phyloP scores from a whole-genome alignment of 306 rosid genomes.

The Cucumis melo region DNA sequence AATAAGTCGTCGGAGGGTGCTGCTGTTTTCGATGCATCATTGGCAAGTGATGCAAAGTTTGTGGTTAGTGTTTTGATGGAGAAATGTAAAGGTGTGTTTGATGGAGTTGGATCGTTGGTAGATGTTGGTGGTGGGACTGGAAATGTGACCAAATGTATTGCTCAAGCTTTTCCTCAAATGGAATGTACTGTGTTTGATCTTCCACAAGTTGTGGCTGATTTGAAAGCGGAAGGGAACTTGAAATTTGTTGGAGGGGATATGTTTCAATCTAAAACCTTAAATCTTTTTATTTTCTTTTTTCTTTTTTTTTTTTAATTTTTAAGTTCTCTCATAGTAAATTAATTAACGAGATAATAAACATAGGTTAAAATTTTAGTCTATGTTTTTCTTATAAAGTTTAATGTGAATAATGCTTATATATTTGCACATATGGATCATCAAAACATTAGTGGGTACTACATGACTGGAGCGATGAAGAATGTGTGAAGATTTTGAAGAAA shows the following conservation, averaged over 20 bases:
- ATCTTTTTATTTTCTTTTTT: too few relatives aligned
- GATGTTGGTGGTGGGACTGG: not conserved
- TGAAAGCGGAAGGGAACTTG: not conserved
- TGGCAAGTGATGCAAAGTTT: not conserved
- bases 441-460: not conserved
- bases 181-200: not conserved
- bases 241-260: not conserved
- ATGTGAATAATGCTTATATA: not conserved
- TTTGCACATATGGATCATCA: too few relatives aligned
- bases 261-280: too few relatives aligned
- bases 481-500: slow-evolving; percentile 5
- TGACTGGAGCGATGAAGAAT: slow-evolving; percentile 23
- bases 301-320: too few relatives aligned
- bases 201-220: not conserved
- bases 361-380: too few relatives aligned
- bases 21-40: not conserved
- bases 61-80: not conserved
- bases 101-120: not conserved
- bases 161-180: not conserved
- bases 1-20: too few relatives aligned
- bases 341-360: too few relatives aligned
- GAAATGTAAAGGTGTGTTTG: not conserved
- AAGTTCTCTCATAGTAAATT: too few relatives aligned
- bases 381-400: too few relatives aligned
- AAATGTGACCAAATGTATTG: not conserved